phyloP scores from a whole-genome alignment of 306 rosid species.

The Nissolia schottii region DNA sequence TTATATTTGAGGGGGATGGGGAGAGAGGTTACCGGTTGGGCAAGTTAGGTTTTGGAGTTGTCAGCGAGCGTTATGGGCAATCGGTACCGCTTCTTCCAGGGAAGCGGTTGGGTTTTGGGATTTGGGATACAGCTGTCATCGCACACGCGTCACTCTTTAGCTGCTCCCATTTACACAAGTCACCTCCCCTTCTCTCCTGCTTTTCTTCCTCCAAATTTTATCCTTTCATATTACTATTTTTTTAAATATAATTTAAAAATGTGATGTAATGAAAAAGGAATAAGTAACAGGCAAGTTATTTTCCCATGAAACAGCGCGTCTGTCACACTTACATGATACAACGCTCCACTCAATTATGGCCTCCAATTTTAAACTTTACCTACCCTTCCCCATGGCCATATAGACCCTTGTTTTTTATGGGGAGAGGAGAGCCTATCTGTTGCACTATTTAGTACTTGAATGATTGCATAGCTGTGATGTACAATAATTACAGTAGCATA shows the following conservation, averaged over 20 bases:
- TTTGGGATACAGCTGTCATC: slow-evolving; percentile 89
- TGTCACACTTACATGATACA: background rate
- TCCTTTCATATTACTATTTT: background rate
- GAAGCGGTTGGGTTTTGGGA: slow-evolving; percentile 55
- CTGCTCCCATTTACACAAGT: slow-evolving; percentile 38
- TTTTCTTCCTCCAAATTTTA: background rate
- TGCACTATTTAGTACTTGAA: background rate
- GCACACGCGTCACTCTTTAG: slow-evolving; percentile 75
- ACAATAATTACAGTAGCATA: too few species aligned
- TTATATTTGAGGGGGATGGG: slow-evolving; percentile 41
- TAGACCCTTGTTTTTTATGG: too few species aligned
- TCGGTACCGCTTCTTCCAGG: slow-evolving; percentile 61
- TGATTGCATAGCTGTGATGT: background rate
- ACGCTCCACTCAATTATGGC: slow-evolving; percentile 21
- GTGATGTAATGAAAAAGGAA: too few species aligned
- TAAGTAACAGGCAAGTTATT: background rate
- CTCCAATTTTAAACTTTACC: background rate
- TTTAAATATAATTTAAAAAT: too few species aligned
- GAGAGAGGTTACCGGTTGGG: slow-evolving; percentile 57
- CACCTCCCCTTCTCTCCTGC: background rate
- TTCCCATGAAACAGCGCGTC: slow-evolving; percentile 33
- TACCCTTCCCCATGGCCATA: background rate
- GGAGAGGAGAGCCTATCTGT: background rate
- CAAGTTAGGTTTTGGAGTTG: slow-evolving; percentile 46
- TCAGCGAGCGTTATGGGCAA: slow-evolving; percentile 31